phyloP scores from a whole-genome alignment of 371 early-diverging fungal genomes.

The Haplosporangium sp. region DNA sequence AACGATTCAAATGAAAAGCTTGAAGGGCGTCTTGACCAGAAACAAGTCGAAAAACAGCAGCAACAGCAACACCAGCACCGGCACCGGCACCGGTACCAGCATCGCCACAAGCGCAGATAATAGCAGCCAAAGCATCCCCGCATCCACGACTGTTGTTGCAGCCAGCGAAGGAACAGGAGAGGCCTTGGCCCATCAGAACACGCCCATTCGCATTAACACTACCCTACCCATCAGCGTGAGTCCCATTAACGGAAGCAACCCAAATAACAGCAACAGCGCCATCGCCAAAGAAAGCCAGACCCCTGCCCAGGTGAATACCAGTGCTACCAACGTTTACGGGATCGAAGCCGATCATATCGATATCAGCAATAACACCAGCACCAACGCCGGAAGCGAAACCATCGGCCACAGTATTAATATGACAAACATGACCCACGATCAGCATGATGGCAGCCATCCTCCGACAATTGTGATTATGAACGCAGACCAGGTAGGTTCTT shows the following conservation, averaged over 20 bases:
- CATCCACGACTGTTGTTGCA: conserved; percentile 33
- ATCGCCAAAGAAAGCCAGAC: conserved; percentile 4
- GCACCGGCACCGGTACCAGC: conserved; percentile 14
- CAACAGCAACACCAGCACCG: conserved; percentile 26
- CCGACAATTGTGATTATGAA: conserved; percentile 61
- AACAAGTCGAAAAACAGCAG: conserved; percentile 54
- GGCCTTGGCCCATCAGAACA: conserved; percentile 11
- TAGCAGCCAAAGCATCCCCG: conserved; percentile 4
- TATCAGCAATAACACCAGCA: conserved; percentile 1
- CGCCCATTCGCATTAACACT: conserved; percentile 27
- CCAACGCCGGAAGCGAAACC: conserved; percentile 7
- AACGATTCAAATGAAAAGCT: conserved; percentile 40
- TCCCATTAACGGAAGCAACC: conserved; percentile 9
- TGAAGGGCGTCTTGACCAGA: conserved; percentile 56
- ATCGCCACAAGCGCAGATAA: conserved; percentile 18
- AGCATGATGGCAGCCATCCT: conserved; percentile 33
- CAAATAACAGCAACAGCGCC: conserved; percentile 10
- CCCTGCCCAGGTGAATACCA: conserved; percentile 15
- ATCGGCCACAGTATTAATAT: conserved; percentile 4
- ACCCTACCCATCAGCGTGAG: conserved; percentile 1
- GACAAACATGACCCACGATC: conserved; percentile 36
- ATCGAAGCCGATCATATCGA: conserved; percentile 4
- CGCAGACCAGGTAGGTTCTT: conserved; percentile 62
- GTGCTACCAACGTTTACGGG: conserved; percentile 25
- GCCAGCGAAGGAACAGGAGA: conserved; percentile 11